Conservation (phyloP, 352 stramenopile species). For the Globisporangium nodosum region DNA sequence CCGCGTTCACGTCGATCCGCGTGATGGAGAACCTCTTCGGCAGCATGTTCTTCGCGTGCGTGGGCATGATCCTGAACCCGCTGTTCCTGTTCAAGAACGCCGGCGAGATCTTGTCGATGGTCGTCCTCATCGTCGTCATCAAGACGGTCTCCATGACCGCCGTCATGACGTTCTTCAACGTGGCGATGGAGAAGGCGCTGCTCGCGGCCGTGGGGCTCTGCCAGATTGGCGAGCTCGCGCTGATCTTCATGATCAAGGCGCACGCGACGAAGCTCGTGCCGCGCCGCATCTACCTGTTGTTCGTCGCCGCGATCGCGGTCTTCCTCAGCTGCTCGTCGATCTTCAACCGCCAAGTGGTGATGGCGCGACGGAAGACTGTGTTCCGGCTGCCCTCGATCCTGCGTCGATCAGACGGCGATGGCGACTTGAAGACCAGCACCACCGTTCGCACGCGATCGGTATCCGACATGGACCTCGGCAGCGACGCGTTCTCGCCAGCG, state of each 20-base stretch:
- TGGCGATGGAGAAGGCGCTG: constrained; percentile 69
- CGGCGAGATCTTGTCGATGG: constrained; percentile 77
- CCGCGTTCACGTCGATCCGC: constrained; percentile 75
- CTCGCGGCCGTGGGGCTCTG: constrained; percentile 69
- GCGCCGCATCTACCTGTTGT: constrained; percentile 74
- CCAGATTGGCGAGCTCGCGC: constrained; percentile 78
- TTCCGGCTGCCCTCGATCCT: constrained; percentile 45
- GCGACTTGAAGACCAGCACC: constrained; percentile 9
- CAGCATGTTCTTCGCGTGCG: constrained; percentile 86
- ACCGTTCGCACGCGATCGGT: not conserved
- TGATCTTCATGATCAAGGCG: constrained; percentile 90
- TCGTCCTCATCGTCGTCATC: constrained; percentile 69
- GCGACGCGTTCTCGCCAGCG: constrained; percentile 19
- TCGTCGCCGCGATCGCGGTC: constrained; percentile 72
- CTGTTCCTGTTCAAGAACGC: constrained; percentile 77
- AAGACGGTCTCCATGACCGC: constrained; percentile 70
- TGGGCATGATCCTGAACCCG: constrained; percentile 85
- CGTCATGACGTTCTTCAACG: constrained; percentile 79
- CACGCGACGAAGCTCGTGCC: constrained; percentile 80
- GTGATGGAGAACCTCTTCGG: constrained; percentile 87
- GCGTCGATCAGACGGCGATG: constrained; percentile 11
- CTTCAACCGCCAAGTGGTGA: constrained; percentile 66
- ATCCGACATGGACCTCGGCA: constrained; percentile 5
- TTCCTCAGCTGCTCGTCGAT: constrained; percentile 81
- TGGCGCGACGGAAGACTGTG: constrained; percentile 52